Conservation (phyloP, 352 stramenopile genomes). For the Pythium myriotylum region DNA sequence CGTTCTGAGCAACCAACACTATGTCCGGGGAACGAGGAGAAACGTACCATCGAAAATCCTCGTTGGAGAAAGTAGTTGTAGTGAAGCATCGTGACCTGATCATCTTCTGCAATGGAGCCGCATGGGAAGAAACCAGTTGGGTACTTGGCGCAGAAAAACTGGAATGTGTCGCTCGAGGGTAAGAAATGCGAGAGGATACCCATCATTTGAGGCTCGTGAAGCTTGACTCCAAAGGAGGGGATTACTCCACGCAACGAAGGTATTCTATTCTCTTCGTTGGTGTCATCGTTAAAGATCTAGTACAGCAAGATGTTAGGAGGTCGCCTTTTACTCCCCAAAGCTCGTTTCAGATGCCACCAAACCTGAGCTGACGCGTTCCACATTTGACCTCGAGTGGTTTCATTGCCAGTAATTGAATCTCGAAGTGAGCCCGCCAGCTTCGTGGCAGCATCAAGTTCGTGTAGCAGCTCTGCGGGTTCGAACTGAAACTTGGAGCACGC, state of each 20-base stretch:
- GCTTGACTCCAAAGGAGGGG: constrained; percentile 50
- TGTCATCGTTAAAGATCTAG: constrained; percentile 55
- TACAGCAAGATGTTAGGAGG: background rate
- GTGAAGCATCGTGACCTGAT: constrained; percentile 29
- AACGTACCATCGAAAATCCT: constrained; percentile 63
- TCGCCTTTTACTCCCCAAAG: no score
- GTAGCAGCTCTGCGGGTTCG: constrained; percentile 43
- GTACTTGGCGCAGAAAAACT: constrained; percentile 75
- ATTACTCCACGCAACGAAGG: constrained; percentile 64
- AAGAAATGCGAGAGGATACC: constrained; percentile 74
- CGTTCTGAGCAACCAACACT: background rate
- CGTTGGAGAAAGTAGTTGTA: constrained; percentile 85
- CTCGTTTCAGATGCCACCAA: no score
- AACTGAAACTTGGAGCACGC: constrained; percentile 54
- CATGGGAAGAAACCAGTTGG: constrained; percentile 69
- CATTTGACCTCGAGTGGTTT: constrained; percentile 35
- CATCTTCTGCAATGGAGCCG: background rate
- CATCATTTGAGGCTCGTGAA: constrained; percentile 60
- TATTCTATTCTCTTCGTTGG: constrained; percentile 34
- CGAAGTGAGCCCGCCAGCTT: constrained; percentile 36
- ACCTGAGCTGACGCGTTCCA: constrained; percentile 68
- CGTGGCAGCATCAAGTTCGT: constrained; percentile 41
- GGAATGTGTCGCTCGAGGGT: constrained; percentile 54
- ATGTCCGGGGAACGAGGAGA: background rate
- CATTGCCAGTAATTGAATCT: constrained; percentile 46